Percentiles rank a stretch among this genome's conserved stretches.
phyloP scores from a whole-genome alignment of 352 stramenopile species.

The Phytophthora quininea region DNA sequence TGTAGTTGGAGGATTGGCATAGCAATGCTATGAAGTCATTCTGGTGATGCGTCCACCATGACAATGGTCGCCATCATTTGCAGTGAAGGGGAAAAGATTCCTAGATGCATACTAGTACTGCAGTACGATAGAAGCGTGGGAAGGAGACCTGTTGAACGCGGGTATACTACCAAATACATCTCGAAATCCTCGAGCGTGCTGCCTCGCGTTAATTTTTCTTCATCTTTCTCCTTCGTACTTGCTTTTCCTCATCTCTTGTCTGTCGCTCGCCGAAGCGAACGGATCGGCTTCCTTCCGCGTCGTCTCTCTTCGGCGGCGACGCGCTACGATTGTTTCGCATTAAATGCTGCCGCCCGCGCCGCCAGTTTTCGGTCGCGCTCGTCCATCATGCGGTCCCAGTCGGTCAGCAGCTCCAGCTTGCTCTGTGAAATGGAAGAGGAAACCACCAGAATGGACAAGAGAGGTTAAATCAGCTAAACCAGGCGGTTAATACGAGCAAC shows the following conservation, averaged over 20 bases:
- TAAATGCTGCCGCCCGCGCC: slow-evolving; percentile 40
- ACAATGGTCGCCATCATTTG: too few species aligned
- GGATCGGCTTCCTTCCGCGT: too few species aligned
- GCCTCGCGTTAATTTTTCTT: slow-evolving; percentile 13
- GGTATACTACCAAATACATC: slow-evolving; percentile 42
- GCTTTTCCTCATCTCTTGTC: slow-evolving; percentile 8
- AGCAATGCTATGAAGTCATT: too few species aligned
- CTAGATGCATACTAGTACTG: too few species aligned
- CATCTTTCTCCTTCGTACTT: slow-evolving; percentile 5
- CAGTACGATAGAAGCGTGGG: too few species aligned
- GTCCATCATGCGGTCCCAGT: slow-evolving; percentile 87
- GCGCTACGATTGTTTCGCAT: slow-evolving; percentile 38
- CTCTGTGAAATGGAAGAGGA: slow-evolving; percentile 34
- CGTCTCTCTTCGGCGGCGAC: neutral
- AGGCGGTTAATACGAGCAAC: too few species aligned
- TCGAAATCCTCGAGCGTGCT: slow-evolving; percentile 31
- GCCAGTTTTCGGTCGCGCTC: slow-evolving; percentile 74
- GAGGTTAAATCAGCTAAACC: too few species aligned
- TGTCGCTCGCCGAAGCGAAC: neutral
- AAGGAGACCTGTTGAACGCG: slow-evolving; percentile 26
- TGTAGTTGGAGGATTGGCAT: neutral
- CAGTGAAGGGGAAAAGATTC: too few species aligned
- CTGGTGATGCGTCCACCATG: too few species aligned
- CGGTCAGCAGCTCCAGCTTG: slow-evolving; percentile 78
- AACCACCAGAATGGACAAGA: neutral